Base-by-base conservation (phyloP, 495 filamentous ascomycete species). In the Xylaria castorea region DNA sequence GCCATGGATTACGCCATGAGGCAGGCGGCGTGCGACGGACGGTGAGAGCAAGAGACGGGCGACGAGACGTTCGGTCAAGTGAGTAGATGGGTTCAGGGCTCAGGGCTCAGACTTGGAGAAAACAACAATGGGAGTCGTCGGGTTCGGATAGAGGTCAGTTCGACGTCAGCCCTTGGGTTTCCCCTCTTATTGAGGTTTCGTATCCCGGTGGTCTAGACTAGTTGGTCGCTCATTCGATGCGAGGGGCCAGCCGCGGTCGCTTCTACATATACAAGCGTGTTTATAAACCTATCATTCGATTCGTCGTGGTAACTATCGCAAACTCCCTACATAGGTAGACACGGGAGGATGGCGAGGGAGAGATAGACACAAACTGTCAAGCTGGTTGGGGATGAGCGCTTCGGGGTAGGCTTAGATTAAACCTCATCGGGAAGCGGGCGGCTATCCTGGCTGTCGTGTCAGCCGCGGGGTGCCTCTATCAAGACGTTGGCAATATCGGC, bases 1-100 rank as follows among this genome's bases (percentile, higher is more conserved):
- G 85, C 85, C 85, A 87, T 87, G 85, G 84, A 85, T 85, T 85
- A 87, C 85, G 85, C 85, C 85, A 87, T 87, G 79, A 77, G 81
- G 77, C 80, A 81, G 79, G 80, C 79, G 78, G 75, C 66, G 50
- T 53, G 64, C 66, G 50, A 68, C 36, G 50, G 34, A 30, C 80
- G 79, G 77, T 78, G 77, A 74, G 76, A 69, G 65, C 51, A 68
- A 62, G 69, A 68, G 57, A 12, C 32, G 32, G 51, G 71, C 68
- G 72, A 75, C 36, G 68, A 36, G 25, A 66, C 20, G 71, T 34
- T 44, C 40, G 53, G 66, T 48, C 64, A 51, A 11, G 8, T 42
- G 38, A 12, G 38, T 42, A 9, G 58, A 36, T 30, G 58, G 27
- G 2, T 55, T 12, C 12, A 58, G 5, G 18, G 30, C 48, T 27